Evolutionary conservation across 2,329 filamentous ascomycete species (phyloP).

Genomic region (Dendrostoma leiphaemia): DNA sequence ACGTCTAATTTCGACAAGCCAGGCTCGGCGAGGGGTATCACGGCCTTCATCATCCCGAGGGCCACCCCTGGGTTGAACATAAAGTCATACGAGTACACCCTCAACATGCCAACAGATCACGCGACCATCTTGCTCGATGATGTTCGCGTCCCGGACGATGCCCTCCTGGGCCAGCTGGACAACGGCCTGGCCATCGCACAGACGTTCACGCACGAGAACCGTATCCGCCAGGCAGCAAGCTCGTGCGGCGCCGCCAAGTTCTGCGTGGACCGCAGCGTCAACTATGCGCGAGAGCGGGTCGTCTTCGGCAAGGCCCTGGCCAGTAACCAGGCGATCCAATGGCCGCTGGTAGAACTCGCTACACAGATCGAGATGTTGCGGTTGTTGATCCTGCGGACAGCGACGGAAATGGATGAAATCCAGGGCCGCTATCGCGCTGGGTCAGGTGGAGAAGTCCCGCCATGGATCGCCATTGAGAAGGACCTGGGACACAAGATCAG

Average conservation of each 20-base stretch:
- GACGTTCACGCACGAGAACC: conserved; percentile 65
- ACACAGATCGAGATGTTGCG: conserved; percentile 63
- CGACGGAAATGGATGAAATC: conserved; percentile 59
- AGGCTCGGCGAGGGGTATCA: conserved; percentile 55
- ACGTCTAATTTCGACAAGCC: conserved; percentile 45
- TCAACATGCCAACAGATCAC: conserved; percentile 67
- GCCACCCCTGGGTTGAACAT: conserved; percentile 51
- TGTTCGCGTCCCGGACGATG: conserved; percentile 53
- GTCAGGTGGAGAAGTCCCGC: conserved; percentile 12
- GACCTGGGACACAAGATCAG: conserved; percentile 59
- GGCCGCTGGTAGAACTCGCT: conserved; percentile 59
- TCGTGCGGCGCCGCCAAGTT: conserved; percentile 58
- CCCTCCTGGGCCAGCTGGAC: conserved; percentile 51
- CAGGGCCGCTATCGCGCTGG: conserved; percentile 24
- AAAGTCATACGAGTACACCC: conserved; percentile 61
- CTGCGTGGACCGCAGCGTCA: conserved; percentile 56
- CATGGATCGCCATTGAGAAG: conserved; percentile 53
- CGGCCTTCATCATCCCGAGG: conserved; percentile 57
- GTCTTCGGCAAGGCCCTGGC: conserved; percentile 57
- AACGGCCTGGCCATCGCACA: conserved; percentile 59
- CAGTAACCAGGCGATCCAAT: conserved; percentile 62
- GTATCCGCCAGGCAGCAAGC: conserved; percentile 62
- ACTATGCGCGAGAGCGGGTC: conserved; percentile 51
- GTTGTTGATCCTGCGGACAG: conserved; percentile 59
- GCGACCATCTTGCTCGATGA: conserved; percentile 56